Percentiles rank a stretch among this genome's conserved stretches.
Conservation (phyloP, 805 yeast genomes). For the Limtongia smithiae region DNA sequence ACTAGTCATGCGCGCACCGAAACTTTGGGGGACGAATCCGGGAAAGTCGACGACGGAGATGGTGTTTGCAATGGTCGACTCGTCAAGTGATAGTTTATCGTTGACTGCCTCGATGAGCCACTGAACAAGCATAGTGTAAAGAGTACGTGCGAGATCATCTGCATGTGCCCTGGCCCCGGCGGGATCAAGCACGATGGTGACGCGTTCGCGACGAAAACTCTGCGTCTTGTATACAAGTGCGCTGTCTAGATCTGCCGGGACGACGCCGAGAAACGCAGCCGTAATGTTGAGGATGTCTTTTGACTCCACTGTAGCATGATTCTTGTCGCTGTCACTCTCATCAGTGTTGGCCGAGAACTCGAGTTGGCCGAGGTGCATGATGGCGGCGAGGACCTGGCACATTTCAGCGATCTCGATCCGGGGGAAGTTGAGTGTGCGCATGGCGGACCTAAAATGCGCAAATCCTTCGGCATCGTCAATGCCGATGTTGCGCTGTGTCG, state of each 20-base stretch:
- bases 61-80: constrained; percentile 36
- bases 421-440: constrained; percentile 48
- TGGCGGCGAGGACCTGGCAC: constrained; percentile 46
- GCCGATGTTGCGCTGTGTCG: constrained; percentile 42
- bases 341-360: constrained; percentile 36
- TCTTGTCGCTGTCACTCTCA: constrained; percentile 34
- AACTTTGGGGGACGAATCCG: constrained; percentile 37
- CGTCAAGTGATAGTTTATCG: constrained; percentile 35
- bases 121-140: constrained; percentile 40
- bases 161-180: constrained; percentile 43
- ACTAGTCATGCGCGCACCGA: constrained; percentile 4
- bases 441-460: constrained; percentile 47
- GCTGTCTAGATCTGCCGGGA: constrained; percentile 39
- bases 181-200: constrained; percentile 42
- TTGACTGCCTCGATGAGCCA: constrained; percentile 42
- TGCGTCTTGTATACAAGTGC: constrained; percentile 42
- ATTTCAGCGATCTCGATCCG: constrained; percentile 47
- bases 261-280: constrained; percentile 42
- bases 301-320: constrained; percentile 21
- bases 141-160: constrained; percentile 43
- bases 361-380: constrained; percentile 44
- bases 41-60: constrained; percentile 43
- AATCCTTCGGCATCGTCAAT: constrained; percentile 51
- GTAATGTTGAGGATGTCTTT: constrained; percentile 36
- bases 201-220: constrained; percentile 39